A percentile compares a stretch with the other conserved stretches of the same genome.
phyloP scores from a whole-genome alignment of 495 filamentous ascomycete species.

The Xeromyces bisporus region DNA sequence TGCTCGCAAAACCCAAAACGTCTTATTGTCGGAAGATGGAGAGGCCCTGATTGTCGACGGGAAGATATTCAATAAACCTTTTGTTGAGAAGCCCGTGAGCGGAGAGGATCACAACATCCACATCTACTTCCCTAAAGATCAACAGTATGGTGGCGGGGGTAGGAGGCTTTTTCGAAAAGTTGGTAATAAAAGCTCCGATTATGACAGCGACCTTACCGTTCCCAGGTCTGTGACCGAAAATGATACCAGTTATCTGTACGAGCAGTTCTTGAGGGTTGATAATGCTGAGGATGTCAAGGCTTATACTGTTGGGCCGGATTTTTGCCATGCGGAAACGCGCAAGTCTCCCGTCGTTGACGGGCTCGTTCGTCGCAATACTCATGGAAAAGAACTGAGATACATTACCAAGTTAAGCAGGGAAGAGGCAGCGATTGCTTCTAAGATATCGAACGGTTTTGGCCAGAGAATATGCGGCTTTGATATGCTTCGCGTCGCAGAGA shows the following conservation, averaged over 20 bases:
- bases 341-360: constrained; percentile 97
- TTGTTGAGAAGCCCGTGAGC: constrained; percentile 96
- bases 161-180: constrained; percentile 89
- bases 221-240: constrained; percentile 68
- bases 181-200: constrained; percentile 95
- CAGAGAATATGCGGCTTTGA: constrained; percentile 96
- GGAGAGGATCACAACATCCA: constrained; percentile 98
- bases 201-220: constrained; percentile 52
- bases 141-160: constrained; percentile 63
- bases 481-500: constrained; percentile 67
- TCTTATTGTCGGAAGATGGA: constrained; percentile 71
- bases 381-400: constrained; percentile 94
- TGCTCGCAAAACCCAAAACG: constrained; percentile 38
- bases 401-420: constrained; percentile 69
- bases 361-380: constrained; percentile 83
- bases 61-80: constrained; percentile 66
- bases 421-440: constrained; percentile 70
- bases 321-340: constrained; percentile 90
- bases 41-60: constrained; percentile 83
- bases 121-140: constrained; percentile 79
- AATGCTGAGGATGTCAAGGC: constrained; percentile 97
- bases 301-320: constrained; percentile 87
- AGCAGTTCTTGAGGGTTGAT: constrained; percentile 89
- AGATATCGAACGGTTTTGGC: constrained; percentile 83
- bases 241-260: constrained; percentile 77